Evolutionary conservation across 345 rosid genomes (phyloP), one percentile per base, ranked within the genome.

Genomic region (Brassica juncea): DNA sequence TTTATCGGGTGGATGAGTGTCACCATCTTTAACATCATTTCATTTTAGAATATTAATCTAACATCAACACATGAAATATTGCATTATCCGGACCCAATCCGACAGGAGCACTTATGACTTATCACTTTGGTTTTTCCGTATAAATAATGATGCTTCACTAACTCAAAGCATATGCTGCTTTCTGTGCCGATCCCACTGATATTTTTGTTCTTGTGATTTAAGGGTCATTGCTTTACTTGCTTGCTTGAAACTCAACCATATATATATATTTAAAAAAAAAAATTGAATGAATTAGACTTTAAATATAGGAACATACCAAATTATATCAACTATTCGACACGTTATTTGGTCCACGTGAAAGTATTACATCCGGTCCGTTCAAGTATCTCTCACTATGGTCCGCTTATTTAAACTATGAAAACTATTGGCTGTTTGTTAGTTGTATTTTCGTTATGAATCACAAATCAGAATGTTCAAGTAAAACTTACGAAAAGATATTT

Each of bases 181-280:
- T 59, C 1, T 60, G 35, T 21, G 30, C 74, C 35, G 66, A 77
- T 71, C 42, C 65, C 4, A 54, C 21, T 15, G 66, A 71, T 49
- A 70, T 64, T 49, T 63, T 77, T 71, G 63, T 61, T 77, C 55
- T 78, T 71, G 30, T 30, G 57, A 16, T 64, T 34, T 71, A n/a
- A 71, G 19, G 15, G 32, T 71, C 62, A 30, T 59, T 71, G 32
- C 69, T 76, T 76, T 68, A 59, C 81, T 77, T 77, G 71, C 64
- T 61, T 37, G 15, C 30, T 28, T 28, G 30, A 27, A 64, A 77
- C 81, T 77, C 81, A 63, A 77, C 30, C 30, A 27, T 32, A 32
- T 32, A 32, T 32, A 32, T 32, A 27, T 27, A 2, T 27, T 27
- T 3, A 2, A 2, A 27, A 27, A 27, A 27, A 27, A 27, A 27